phyloP scores from a whole-genome alignment of 306 rosid species.

The Dicorynia guianensis region DNA sequence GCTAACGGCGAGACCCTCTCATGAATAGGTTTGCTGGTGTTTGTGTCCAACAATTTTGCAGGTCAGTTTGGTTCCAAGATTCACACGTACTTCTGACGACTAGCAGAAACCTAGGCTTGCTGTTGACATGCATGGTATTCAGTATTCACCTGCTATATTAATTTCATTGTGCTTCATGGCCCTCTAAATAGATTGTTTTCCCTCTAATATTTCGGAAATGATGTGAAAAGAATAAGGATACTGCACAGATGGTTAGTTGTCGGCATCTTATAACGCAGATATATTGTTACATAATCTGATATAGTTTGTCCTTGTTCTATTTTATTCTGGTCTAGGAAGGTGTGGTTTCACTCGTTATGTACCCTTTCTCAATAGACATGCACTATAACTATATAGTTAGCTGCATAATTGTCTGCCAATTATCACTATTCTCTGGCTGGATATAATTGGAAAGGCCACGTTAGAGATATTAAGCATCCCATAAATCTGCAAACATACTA shows the following conservation, averaged over 20 bases:
- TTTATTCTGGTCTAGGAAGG: conserved; percentile 4
- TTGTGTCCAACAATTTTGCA: too few species aligned
- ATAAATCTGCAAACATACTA: not conserved
- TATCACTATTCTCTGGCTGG: not conserved
- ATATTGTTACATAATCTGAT: not conserved
- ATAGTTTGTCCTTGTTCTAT: not conserved
- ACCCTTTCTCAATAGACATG: not conserved
- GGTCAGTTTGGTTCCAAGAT: too few species aligned
- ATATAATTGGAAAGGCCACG: not conserved
- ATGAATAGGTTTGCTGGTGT: too few species aligned
- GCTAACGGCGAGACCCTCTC: too few species aligned
- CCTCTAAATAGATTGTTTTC: not conserved
- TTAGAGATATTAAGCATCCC: not conserved
- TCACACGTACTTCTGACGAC: too few species aligned
- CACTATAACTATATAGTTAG: not conserved
- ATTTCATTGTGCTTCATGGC: too few species aligned
- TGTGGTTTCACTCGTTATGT: conserved; percentile 6
- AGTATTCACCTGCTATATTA: too few species aligned
- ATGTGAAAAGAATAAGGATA: not conserved
- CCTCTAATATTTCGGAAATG: not conserved
- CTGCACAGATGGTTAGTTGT: not conserved
- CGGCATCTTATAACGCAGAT: not conserved
- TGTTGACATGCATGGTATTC: too few species aligned
- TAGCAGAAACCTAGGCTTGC: too few species aligned
- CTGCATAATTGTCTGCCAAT: not conserved